phyloP scores from a whole-genome alignment of 2,329 filamentous ascomycete species.

The Aureobasidium sp. region DNA sequence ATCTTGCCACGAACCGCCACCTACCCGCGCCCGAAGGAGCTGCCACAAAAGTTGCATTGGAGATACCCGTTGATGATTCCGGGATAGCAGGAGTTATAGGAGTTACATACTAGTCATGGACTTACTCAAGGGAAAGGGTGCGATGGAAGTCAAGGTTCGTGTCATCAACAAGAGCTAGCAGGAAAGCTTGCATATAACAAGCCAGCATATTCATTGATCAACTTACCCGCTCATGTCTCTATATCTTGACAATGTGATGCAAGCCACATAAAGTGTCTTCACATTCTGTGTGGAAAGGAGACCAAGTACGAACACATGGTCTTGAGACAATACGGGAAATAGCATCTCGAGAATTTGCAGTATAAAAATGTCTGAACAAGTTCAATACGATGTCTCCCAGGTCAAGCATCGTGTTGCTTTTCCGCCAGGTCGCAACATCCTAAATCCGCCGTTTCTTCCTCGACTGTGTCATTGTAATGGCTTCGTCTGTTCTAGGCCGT shows the following conservation, averaged over 20 bases:
- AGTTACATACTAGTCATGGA: background rate
- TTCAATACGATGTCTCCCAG: too few species aligned
- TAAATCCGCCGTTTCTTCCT: background rate
- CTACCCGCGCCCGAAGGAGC: background rate
- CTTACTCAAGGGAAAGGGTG: background rate
- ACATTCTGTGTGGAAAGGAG: background rate
- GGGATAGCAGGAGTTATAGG: slow-evolving; percentile 1
- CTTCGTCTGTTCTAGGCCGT: background rate
- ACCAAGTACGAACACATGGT: too few species aligned
- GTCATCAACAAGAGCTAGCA: background rate
- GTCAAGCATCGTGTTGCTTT: background rate
- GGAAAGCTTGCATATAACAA: background rate
- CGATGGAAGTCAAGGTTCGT: background rate
- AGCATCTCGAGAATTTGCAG: too few species aligned
- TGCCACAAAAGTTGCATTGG: background rate
- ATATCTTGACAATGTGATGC: background rate
- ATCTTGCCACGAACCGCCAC: background rate
- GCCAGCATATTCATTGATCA: background rate
- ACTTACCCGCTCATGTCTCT: background rate
- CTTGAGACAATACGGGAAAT: too few species aligned
- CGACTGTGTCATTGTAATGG: background rate
- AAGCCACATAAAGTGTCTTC: background rate
- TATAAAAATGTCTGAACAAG: too few species aligned
- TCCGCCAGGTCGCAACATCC: background rate
- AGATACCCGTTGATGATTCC: slow-evolving; percentile 6